Evolutionary conservation across 2,329 filamentous ascomycete species (phyloP).

Genomic region (Phialocephala sp.): DNA sequence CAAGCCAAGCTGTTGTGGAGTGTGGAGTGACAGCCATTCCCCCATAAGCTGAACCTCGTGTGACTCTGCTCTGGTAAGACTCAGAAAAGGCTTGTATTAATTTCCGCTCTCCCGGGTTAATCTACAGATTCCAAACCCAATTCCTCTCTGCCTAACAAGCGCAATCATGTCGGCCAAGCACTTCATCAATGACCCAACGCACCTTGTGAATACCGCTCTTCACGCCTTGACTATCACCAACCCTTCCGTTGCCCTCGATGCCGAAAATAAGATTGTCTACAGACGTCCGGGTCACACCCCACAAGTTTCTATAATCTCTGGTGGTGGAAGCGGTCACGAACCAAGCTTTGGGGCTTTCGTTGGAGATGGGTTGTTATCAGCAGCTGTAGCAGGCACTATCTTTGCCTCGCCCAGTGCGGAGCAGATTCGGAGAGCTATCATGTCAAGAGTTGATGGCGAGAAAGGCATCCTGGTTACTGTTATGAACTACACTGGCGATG

Average conservation of each 20-base stretch:
- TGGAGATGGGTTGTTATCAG: conserved; percentile 78
- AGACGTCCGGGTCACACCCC: conserved; percentile 60
- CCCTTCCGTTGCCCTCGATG: conserved; percentile 80
- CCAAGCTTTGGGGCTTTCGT: conserved; percentile 88
- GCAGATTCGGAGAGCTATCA: conserved; percentile 80
- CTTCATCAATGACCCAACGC: conserved; percentile 84
- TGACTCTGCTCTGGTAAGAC: conserved; percentile 1
- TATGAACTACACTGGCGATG: conserved; percentile 93
- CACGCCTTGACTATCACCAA: conserved; percentile 81
- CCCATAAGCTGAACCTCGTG: neutral
- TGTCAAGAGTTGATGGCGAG: conserved; percentile 71
- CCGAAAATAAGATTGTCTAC: conserved; percentile 83
- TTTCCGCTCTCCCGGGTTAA: conserved; percentile 10
- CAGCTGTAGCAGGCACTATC: conserved; percentile 84
- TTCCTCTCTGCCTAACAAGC: neutral
- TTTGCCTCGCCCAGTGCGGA: conserved; percentile 83
- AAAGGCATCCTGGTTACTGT: conserved; percentile 86
- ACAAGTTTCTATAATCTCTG: conserved; percentile 85
- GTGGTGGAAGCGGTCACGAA: conserved; percentile 90
- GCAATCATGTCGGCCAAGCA: conserved; percentile 69
- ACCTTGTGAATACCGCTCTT: conserved; percentile 79
- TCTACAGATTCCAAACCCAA: conserved; percentile 9
- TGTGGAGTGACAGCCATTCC: neutral
- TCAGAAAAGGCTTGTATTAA: neutral
- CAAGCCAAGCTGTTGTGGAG: neutral